Evolutionary conservation across 2,329 filamentous ascomycete species (phyloP).

Genomic region (Fusarium pininemorale): DNA sequence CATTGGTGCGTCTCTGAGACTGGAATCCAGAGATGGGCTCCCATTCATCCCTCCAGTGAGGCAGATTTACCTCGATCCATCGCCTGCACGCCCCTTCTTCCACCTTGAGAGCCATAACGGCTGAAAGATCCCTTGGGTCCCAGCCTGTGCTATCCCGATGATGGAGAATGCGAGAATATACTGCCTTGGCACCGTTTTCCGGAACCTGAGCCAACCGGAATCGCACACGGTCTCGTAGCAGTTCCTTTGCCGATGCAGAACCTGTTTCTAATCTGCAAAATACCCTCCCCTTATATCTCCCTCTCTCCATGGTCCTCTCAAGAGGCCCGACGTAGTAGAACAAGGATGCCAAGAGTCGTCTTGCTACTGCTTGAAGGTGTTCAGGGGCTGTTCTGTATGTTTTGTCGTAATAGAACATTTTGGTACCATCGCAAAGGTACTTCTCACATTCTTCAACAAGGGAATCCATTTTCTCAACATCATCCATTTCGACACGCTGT

Average conservation of each 20-base stretch:
- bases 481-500: constrained; percentile 4
- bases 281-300: accelerated
- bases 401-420: neutral
- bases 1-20: neutral
- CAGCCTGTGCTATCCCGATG: neutral
- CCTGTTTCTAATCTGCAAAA: neutral
- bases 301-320: neutral
- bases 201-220: neutral
- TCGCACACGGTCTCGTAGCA: neutral
- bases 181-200: neutral
- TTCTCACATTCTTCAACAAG: neutral
- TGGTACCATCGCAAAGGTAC: neutral
- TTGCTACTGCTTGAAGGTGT: constrained; percentile 5
- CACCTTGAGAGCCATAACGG: neutral
- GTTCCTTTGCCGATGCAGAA: neutral
- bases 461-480: neutral
- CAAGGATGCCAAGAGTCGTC: neutral
- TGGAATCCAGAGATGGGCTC: neutral
- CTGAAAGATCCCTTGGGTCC: neutral
- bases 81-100: neutral
- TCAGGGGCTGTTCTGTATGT: neutral
- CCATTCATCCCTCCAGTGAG: neutral
- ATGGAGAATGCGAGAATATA: neutral
- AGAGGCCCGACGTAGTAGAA: constrained; percentile 13
- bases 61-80: neutral